Conservation (phyloP, 108 stramenopile species). For the Chaetoceros tenuissimus region DNA sequence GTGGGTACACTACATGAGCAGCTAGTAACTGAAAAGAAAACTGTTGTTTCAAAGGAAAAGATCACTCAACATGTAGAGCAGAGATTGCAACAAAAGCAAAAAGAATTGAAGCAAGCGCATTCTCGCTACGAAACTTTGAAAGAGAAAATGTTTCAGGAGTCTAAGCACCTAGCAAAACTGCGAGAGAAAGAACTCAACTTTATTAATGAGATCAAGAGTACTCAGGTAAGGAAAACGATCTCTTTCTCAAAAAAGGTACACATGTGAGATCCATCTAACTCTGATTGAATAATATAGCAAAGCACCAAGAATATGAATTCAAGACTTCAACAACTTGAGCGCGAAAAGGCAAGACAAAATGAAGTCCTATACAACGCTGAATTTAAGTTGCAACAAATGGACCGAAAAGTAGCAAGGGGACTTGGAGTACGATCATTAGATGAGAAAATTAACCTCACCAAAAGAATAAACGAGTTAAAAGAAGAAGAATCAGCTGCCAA, state of each 20-base stretch:
- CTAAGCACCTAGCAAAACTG: conserved; percentile 41
- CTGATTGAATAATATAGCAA: neutral
- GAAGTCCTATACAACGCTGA: conserved; percentile 78
- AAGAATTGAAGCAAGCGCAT: conserved; percentile 38
- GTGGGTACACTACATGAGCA: conserved; percentile 22
- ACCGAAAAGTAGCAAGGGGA: conserved; percentile 76
- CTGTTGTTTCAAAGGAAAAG: conserved; percentile 32
- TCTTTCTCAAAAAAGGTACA: neutral
- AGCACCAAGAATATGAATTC: conserved; percentile 39
- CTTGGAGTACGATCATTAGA: conserved; percentile 72
- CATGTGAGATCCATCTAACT: neutral
- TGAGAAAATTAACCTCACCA: conserved; percentile 51
- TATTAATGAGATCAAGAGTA: conserved; percentile 56
- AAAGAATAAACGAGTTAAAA: conserved; percentile 50
- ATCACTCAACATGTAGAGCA: conserved; percentile 48
- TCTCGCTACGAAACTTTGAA: conserved; percentile 30
- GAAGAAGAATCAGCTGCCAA: conserved; percentile 27
- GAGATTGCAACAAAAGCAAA: conserved; percentile 31
- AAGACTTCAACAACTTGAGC: conserved; percentile 52
- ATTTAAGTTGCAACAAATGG: conserved; percentile 82
- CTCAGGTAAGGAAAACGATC: conserved; percentile 19
- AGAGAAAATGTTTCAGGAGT: conserved; percentile 49
- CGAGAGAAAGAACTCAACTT: conserved; percentile 56
- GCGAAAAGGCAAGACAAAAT: conserved; percentile 48
- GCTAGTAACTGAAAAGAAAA: conserved; percentile 35